Conservation (phyloP, 495 filamentous ascomycete genomes). For the Polyplosphaeria fusca region DNA sequence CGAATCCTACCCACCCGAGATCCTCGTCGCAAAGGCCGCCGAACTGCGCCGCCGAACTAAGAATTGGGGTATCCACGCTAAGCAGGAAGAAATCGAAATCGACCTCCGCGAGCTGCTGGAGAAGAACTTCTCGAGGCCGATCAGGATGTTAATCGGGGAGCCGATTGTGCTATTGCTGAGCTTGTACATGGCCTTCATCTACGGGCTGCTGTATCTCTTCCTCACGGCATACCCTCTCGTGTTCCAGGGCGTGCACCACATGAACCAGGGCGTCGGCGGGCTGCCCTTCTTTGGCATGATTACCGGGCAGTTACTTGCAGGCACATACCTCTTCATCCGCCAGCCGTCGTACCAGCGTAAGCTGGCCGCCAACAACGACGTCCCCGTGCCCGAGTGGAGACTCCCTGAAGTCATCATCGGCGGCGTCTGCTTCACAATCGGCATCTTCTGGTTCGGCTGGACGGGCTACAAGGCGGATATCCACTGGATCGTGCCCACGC, state of each 20-base stretch:
- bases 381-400: conserved; percentile 84
- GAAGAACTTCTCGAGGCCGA: conserved; percentile 80
- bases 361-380: conserved; percentile 61
- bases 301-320: conserved; percentile 66
- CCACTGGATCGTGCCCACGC: conserved; percentile 80
- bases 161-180: conserved; percentile 64
- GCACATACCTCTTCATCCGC: conserved; percentile 59
- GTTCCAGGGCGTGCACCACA: conserved; percentile 67
- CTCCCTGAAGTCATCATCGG: conserved; percentile 75
- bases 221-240: conserved; percentile 77
- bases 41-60: conserved; percentile 76
- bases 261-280: conserved; percentile 65
- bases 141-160: conserved; percentile 75
- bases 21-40: conserved; percentile 71
- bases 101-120: conserved; percentile 72
- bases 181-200: conserved; percentile 64
- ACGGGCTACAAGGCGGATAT: conserved; percentile 60
- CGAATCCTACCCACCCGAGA: conserved; percentile 81
- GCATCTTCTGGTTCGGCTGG: conserved; percentile 90
- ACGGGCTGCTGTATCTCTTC: conserved; percentile 75
- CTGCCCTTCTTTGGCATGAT: conserved; percentile 82
- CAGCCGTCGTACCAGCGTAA: conserved; percentile 60
- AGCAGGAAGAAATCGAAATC: conserved; percentile 89
- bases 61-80: conserved; percentile 93
- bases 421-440: conserved; percentile 67